Evolutionary conservation across 495 filamentous ascomycete genomes (phyloP), one percentile per base, ranked within the genome.

Genomic region (Aspergillus olivimuriae): DNA sequence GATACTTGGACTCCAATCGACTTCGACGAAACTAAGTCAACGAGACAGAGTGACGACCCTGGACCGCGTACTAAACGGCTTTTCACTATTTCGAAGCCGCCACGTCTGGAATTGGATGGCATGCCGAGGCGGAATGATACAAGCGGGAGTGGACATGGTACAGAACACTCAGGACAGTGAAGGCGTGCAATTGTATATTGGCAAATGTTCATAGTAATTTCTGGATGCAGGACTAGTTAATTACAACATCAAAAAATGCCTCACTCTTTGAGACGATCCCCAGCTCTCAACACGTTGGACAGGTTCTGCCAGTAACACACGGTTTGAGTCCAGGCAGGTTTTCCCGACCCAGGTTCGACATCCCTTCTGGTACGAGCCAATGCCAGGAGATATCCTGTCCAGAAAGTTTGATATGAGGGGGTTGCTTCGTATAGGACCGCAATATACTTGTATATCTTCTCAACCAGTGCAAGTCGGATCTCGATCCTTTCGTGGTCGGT

Each of bases 11-110:
- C 40, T 20, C 40, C 40, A 6, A 30, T 19, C 14, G 34, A 20
- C 16, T 42, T 42, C 17, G 14, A 20, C 6, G 20, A 33, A 14
- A 42, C 2, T 20, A 42, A 30, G 3, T n/a, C n/a, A n/a, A n/a
- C n/a, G n/a, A n/a, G 22, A 33, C 26, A 42, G 28, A 33, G 12
- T 20, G 26, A 26, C 16, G 22, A 20, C 24, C 18, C n/a, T 10
- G 12, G 10, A 15, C 24, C 12, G 10, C 14, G 28, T 11, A 20
- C 16, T 12, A 22, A 22, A 16, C 40, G 40, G 16, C 28, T 42
- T 15, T 42, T 33, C 34, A 42, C 24, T 32, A 4, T 42, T 20
- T 42, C 40, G 10, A 32, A 32, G 40, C 40, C 40, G 22, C 40
- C 40, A 1, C 12, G 19, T 20, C 14, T 32, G 15, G 22, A 42